phyloP scores from a whole-genome alignment of 2,329 filamentous ascomycete genomes.

The Exophiala xenobiotica region DNA sequence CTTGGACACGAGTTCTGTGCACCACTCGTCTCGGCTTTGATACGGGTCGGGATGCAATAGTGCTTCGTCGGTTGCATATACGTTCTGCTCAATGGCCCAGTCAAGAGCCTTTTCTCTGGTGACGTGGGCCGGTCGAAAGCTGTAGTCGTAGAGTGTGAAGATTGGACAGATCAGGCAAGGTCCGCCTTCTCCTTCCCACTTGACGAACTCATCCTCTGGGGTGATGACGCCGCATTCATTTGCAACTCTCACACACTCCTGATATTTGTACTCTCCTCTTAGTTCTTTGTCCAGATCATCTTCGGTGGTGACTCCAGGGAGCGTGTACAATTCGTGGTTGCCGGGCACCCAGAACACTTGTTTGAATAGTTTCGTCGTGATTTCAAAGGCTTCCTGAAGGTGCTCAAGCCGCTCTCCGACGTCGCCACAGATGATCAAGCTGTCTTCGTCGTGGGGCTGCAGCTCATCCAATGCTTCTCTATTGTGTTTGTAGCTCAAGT shows the following conservation, averaged over 20 bases:
- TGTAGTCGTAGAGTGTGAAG: constrained; percentile 62
- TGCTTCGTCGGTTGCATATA: constrained; percentile 29
- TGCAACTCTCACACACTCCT: constrained; percentile 55
- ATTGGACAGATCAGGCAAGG: constrained; percentile 54
- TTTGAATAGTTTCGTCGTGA: constrained; percentile 31
- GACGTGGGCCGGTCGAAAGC: constrained; percentile 53
- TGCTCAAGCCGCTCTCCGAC: constrained; percentile 31
- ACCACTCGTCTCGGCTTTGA: constrained; percentile 27
- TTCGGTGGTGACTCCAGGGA: constrained; percentile 34
- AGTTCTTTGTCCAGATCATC: constrained; percentile 33
- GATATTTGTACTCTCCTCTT: constrained; percentile 55
- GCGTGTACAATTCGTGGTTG: constrained; percentile 59
- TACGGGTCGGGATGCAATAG: constrained; percentile 30
- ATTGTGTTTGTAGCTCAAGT: constrained; percentile 31
- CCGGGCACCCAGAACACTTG: constrained; percentile 52
- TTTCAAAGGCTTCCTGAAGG: constrained; percentile 24
- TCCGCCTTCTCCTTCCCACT: constrained; percentile 54
- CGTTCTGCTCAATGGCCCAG: constrained; percentile 30
- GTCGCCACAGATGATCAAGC: constrained; percentile 31
- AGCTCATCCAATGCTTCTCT: constrained; percentile 28
- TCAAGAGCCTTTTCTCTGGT: constrained; percentile 45
- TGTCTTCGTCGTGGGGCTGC: constrained; percentile 25
- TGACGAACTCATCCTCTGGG: constrained; percentile 56
- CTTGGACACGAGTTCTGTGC: constrained; percentile 20
- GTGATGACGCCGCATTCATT: constrained; percentile 54